Conservation (phyloP, 805 yeast genomes). For the Candida arabinofermentans region DNA sequence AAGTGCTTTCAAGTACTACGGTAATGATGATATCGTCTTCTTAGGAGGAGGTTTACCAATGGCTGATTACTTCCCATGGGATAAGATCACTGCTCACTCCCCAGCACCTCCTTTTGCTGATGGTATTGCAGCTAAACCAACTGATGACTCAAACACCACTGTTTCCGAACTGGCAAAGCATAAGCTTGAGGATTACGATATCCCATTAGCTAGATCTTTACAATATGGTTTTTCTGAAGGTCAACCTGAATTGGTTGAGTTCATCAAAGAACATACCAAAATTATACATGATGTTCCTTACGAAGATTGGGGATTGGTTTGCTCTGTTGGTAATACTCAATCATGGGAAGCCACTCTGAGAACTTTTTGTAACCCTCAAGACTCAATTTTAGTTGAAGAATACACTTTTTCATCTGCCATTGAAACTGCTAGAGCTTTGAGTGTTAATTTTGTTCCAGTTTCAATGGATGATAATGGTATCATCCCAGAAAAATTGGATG, state of each 20-base stretch:
- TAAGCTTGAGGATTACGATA: slow-evolving; percentile 47
- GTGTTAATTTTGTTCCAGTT: slow-evolving; percentile 60
- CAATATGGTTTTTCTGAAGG: slow-evolving; percentile 91
- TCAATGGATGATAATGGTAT: slow-evolving; percentile 64
- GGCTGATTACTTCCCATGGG: slow-evolving; percentile 90
- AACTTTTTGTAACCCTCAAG: slow-evolving; percentile 54
- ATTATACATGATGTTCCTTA: slow-evolving; percentile 47
- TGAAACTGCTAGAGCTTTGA: slow-evolving; percentile 61
- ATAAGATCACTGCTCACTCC: slow-evolving; percentile 61
- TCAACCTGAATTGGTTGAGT: slow-evolving; percentile 62
- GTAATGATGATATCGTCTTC: slow-evolving; percentile 73
- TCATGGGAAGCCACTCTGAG: slow-evolving; percentile 83
- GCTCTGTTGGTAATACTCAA: slow-evolving; percentile 86
- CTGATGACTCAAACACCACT: slow-evolving; percentile 36
- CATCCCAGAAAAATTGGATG: slow-evolving; percentile 52
- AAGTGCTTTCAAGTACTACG: slow-evolving; percentile 73
- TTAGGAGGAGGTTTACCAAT: slow-evolving; percentile 96
- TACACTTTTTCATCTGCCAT: slow-evolving; percentile 72
- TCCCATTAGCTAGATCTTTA: slow-evolving; percentile 76
- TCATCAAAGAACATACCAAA: slow-evolving; percentile 72
- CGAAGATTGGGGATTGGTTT: slow-evolving; percentile 69
- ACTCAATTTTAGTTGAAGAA: slow-evolving; percentile 73
- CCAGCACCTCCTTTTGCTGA: slow-evolving; percentile 77
- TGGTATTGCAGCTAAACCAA: slow-evolving; percentile 68
- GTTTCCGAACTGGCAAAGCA: slow-evolving; percentile 35